These are phyloP conservation scores for Sophora flavescens DNA, from an alignment of 306 rosid species.

Conservation along the genomic window DNA sequence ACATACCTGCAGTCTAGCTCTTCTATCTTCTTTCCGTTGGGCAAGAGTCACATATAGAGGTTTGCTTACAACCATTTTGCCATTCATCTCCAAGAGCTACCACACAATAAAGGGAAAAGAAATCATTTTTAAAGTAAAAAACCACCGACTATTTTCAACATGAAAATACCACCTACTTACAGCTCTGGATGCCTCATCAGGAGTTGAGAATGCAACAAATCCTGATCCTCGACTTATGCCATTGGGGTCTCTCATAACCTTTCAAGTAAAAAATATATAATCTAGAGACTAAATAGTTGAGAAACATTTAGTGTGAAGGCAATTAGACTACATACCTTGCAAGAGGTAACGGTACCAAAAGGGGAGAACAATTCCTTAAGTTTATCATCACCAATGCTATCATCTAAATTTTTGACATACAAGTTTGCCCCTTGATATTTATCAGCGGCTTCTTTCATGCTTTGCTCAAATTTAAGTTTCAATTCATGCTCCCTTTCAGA, in stretches of 20 bases:
- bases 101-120: conserved; percentile 4
- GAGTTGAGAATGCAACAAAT: conserved; percentile 93
- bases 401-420: conserved; percentile 87
- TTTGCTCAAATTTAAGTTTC: conserved; percentile 80
- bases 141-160: not conserved
- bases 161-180: conserved; percentile 59
- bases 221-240: conserved; percentile 97
- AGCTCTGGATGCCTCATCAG: conserved; percentile 97
- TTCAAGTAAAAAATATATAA: conserved; percentile 39
- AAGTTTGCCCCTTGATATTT: conserved; percentile 93
- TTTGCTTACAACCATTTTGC: conserved; percentile 88
- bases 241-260: conserved; percentile 98
- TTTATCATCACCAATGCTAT: conserved; percentile 73
- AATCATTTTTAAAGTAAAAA: not conserved
- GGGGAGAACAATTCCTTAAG: conserved; percentile 81
- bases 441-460: conserved; percentile 92
- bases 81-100: conserved; percentile 94
- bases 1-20: conserved; percentile 94
- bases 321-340: conserved; percentile 70
- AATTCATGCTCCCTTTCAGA: conserved; percentile 89
- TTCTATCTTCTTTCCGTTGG: conserved; percentile 96
- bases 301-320: conserved; percentile 11
- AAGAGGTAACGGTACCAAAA: conserved; percentile 84
- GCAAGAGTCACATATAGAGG: conserved; percentile 99
- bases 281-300: conserved; percentile 14